A percentile compares a stretch with the other conserved stretches of the same genome.
phyloP scores from a whole-genome alignment of 2,329 filamentous ascomycete species.

The Colletotrichum chlorophyti region DNA sequence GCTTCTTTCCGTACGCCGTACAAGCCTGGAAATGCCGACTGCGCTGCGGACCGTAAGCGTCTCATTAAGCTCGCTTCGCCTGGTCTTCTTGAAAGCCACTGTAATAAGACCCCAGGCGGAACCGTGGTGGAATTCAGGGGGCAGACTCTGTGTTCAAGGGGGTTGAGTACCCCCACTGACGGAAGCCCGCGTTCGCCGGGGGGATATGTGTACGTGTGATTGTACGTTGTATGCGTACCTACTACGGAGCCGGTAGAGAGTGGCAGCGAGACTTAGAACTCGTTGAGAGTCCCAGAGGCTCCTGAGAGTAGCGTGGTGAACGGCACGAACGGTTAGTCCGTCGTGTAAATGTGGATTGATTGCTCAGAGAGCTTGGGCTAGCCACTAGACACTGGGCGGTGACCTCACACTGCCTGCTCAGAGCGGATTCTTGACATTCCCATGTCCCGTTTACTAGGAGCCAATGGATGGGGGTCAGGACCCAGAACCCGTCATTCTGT shows the following conservation, averaged over 20 bases:
- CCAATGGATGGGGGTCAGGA: background rate
- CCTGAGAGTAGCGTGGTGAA: too few species aligned
- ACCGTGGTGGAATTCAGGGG: conserved; percentile 10
- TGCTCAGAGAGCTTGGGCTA: background rate
- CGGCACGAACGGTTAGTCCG: too few species aligned
- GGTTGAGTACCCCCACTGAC: conserved; percentile 6
- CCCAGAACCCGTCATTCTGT: background rate
- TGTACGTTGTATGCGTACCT: background rate
- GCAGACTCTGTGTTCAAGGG: conserved; percentile 4
- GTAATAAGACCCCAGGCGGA: conserved; percentile 8
- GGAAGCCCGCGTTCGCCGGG: conserved; percentile 15
- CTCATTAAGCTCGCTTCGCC: background rate
- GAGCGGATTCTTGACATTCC: background rate
- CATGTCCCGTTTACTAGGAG: background rate
- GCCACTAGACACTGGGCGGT: conserved; percentile 4
- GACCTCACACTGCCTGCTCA: conserved; percentile 2
- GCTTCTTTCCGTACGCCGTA: background rate
- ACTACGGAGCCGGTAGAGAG: too few species aligned
- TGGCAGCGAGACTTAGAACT: too few species aligned
- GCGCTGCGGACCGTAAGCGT: background rate
- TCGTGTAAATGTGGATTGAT: too few species aligned
- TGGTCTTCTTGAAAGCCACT: conserved; percentile 1
- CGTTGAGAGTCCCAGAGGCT: too few species aligned
- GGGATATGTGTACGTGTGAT: too few species aligned
- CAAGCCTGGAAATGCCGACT: too few species aligned